Conservation (phyloP, 176 grass and related monocot species). For the Urochloa ruziziensis region DNA sequence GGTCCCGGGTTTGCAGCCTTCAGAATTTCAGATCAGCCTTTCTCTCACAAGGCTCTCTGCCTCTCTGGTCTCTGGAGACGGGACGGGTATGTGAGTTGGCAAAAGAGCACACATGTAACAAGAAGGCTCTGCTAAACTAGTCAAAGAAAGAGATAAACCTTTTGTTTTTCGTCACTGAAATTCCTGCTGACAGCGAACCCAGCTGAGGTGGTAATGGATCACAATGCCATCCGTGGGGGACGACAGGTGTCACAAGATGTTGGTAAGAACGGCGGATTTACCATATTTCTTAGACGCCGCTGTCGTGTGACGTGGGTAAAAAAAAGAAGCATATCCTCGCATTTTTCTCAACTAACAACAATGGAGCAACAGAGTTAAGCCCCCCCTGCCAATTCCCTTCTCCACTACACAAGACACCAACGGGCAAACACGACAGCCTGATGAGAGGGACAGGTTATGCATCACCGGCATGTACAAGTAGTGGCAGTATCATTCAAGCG, state of each 20-base stretch:
- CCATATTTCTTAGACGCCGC: not conserved
- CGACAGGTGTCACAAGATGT: not conserved
- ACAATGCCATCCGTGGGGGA: too few relatives aligned
- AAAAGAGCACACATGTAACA: not conserved
- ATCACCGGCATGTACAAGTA: not conserved
- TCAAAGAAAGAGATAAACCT: not conserved
- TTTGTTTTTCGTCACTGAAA: too few relatives aligned
- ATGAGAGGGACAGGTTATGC: not conserved
- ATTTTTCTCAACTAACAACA: not conserved
- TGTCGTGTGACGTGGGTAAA: not conserved
- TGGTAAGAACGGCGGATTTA: not conserved
- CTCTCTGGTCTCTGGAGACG: not conserved
- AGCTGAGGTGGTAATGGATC: not conserved
- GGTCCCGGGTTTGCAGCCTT: not conserved
- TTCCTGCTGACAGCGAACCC: not conserved
- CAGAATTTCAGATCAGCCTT: not conserved
- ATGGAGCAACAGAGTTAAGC: not conserved
- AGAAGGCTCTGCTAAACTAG: too few relatives aligned
- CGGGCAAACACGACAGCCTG: not conserved
- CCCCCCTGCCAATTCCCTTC: not conserved
- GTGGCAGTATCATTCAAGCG: not conserved
- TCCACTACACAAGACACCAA: not conserved
- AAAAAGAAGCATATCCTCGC: not conserved
- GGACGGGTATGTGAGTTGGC: not conserved
- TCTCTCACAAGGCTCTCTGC: too few relatives aligned